Percentiles rank a stretch among this genome's conserved stretches.
Conservation (phyloP, 371 early-diverging fungal species). For the Rhizopus arrhizus region DNA sequence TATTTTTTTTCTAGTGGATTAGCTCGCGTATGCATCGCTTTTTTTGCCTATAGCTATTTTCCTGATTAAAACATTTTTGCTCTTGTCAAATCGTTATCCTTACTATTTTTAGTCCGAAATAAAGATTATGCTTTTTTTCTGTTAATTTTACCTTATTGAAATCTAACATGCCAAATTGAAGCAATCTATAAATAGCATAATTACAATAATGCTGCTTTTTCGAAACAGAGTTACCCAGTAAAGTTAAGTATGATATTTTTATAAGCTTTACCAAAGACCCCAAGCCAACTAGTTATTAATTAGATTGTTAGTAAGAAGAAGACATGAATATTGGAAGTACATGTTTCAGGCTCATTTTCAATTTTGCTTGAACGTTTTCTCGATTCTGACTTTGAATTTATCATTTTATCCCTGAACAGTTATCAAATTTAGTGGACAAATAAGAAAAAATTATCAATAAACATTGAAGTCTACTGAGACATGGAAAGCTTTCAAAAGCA, state of each 20-base stretch:
- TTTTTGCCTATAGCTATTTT: constrained; percentile 61
- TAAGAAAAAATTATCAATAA: constrained; percentile 47
- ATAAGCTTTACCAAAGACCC: constrained; percentile 66
- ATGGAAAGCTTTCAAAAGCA: constrained; percentile 86
- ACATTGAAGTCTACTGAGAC: constrained; percentile 74
- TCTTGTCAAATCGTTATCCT: constrained; percentile 63
- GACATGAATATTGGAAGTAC: constrained; percentile 76
- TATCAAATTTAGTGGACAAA: no score
- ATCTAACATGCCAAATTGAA: constrained; percentile 82
- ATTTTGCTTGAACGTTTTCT: constrained; percentile 88
- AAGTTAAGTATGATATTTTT: constrained; percentile 64
- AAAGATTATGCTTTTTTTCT: constrained; percentile 77
- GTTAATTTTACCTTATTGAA: constrained; percentile 72
- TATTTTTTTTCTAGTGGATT: no score
- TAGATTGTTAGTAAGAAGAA: constrained; percentile 84
- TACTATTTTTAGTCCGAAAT: constrained; percentile 67
- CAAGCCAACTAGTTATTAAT: constrained; percentile 80
- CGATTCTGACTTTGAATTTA: constrained; percentile 27
- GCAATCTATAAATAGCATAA: constrained; percentile 81
- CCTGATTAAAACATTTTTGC: constrained; percentile 75
- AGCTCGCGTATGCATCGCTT: no score
- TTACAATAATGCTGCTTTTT: constrained; percentile 78
- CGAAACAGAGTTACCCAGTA: constrained; percentile 88
- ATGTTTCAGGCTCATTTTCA: constrained; percentile 61
- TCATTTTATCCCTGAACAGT: no score